These are phyloP conservation scores for Auxenochlorella pyrenoidosa DNA, from an alignment of 139 green algal species.

Conservation along the genomic window DNA sequence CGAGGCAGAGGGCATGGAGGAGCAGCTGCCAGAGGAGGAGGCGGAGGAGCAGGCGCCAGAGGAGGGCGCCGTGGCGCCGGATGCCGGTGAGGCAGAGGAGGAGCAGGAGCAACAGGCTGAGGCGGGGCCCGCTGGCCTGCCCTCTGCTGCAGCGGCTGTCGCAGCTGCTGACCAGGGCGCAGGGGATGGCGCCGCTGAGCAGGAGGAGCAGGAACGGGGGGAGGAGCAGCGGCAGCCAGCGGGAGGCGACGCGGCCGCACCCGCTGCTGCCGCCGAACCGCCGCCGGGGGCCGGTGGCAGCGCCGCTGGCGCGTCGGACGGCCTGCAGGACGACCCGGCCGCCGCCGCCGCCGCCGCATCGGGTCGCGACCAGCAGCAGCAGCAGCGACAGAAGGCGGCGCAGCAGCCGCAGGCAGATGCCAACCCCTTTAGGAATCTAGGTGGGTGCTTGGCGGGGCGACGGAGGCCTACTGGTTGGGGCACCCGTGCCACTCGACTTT, in stretches of 20 bases:
- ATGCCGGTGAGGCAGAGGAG: not conserved
- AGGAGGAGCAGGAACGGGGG: constrained; percentile 18
- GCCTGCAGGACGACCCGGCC: constrained; percentile 26
- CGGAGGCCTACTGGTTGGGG: not conserved
- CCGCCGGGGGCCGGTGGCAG: constrained; percentile 32
- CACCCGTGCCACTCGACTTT: not conserved
- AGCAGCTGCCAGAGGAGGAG: constrained; percentile 40
- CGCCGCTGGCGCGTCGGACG: constrained; percentile 30
- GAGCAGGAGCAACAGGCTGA: constrained; percentile 36
- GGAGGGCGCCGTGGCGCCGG: not conserved
- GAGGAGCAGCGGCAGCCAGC: constrained; percentile 36
- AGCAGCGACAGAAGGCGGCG: not conserved
- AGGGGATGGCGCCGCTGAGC: constrained; percentile 34
- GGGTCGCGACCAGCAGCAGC: not conserved
- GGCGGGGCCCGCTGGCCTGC: constrained; percentile 64
- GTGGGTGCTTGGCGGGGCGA: not conserved
- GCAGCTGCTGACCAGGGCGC: constrained; percentile 33
- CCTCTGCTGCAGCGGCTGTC: constrained; percentile 47
- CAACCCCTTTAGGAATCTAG: constrained; percentile 79
- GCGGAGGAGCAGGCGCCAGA: not conserved
- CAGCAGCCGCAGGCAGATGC: constrained; percentile 46
- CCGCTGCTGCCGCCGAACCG: constrained; percentile 12
- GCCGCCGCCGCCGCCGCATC: constrained; percentile 11
- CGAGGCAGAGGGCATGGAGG: constrained; percentile 33
- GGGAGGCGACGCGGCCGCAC: not conserved